Conservation (phyloP, 768 basidiomycete genomes). For the Pleurotus platypus region DNA sequence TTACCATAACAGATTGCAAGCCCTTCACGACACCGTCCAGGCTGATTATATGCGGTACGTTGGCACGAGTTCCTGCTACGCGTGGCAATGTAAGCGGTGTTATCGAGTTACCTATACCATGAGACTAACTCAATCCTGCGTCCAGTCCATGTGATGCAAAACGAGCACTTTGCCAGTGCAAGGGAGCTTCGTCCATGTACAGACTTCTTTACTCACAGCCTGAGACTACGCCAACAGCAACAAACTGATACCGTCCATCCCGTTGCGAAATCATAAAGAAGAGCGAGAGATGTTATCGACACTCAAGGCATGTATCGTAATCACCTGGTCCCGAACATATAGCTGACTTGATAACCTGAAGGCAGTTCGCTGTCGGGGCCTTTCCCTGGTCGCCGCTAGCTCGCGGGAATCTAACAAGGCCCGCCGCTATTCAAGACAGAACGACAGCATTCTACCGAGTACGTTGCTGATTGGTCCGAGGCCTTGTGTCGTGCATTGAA, state of each 20-base stretch:
- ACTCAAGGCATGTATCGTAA: slow-evolving; percentile 17
- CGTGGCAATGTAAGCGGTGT: slow-evolving; percentile 20
- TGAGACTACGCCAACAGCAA: slow-evolving; percentile 36
- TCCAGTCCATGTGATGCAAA: slow-evolving; percentile 14
- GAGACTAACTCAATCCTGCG: not conserved
- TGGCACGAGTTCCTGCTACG: slow-evolving; percentile 33
- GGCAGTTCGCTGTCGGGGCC: slow-evolving; percentile 30
- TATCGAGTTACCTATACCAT: not conserved
- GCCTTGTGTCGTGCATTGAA: too few relatives aligned
- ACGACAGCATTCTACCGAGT: too few relatives aligned
- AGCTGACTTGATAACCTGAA: too few relatives aligned
- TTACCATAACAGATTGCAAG: slow-evolving; percentile 33
- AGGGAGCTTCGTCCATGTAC: not conserved
- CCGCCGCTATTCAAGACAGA: too few relatives aligned
- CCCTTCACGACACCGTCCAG: slow-evolving; percentile 43
- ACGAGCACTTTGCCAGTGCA: not conserved
- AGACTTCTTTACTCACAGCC: not conserved
- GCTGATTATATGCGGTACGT: slow-evolving; percentile 41
- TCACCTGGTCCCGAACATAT: too few relatives aligned
- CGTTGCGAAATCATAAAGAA: slow-evolving; percentile 68
- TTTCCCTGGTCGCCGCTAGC: slow-evolving; percentile 39
- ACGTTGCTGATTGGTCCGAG: too few relatives aligned
- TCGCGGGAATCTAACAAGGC: slow-evolving; percentile 23
- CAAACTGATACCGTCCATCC: slow-evolving; percentile 50
- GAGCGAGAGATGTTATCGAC: slow-evolving; percentile 55